Conservation (phyloP, 2,329 filamentous ascomycete species). For the Phialophora expanda region DNA sequence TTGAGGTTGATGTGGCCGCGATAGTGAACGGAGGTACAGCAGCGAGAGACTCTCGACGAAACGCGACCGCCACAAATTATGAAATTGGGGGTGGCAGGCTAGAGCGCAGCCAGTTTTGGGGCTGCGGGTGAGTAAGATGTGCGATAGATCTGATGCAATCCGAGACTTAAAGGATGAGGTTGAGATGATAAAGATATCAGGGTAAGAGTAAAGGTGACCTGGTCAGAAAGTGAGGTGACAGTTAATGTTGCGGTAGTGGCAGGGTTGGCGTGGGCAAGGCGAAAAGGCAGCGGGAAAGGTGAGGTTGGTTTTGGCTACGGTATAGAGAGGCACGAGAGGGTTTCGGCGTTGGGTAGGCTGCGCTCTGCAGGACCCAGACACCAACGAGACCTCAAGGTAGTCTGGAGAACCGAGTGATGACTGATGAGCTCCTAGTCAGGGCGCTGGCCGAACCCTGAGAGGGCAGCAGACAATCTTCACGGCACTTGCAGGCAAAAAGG, state of each 20-base stretch:
- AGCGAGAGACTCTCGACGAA: slow-evolving; percentile 28
- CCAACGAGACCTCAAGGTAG: slow-evolving; percentile 8
- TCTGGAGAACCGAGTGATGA: slow-evolving; percentile 17
- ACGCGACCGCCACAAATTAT: slow-evolving; percentile 37
- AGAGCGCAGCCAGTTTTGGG: slow-evolving; percentile 24
- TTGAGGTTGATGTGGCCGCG: slow-evolving; percentile 14
- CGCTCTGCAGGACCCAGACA: slow-evolving; percentile 13
- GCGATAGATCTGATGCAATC: slow-evolving; percentile 2
- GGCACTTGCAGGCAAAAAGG: slow-evolving; percentile 17
- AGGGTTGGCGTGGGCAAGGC: slow-evolving; percentile 23
- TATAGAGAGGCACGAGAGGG: slow-evolving; percentile 1
- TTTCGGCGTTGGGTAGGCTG: slow-evolving; percentile 25
- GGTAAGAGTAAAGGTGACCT: slow-evolving; percentile 5
- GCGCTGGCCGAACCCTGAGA: slow-evolving; percentile 22
- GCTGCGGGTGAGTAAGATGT: slow-evolving; percentile 17
- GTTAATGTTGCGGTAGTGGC: slow-evolving; percentile 13
- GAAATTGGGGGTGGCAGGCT: slow-evolving; percentile 25
- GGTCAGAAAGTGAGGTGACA: slow-evolving; percentile 19
- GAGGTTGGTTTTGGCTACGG: slow-evolving; percentile 25
- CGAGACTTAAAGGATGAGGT: slow-evolving; percentile 2
- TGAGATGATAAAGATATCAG: neutral
- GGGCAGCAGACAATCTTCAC: slow-evolving; percentile 12
- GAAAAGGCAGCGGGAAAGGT: slow-evolving; percentile 25
- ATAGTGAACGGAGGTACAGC: slow-evolving; percentile 20
- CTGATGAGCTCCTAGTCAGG: slow-evolving; percentile 21